Evolutionary conservation across 176 grass and related monocot genomes (phyloP).

Genomic region (Oryza brachyantha): DNA sequence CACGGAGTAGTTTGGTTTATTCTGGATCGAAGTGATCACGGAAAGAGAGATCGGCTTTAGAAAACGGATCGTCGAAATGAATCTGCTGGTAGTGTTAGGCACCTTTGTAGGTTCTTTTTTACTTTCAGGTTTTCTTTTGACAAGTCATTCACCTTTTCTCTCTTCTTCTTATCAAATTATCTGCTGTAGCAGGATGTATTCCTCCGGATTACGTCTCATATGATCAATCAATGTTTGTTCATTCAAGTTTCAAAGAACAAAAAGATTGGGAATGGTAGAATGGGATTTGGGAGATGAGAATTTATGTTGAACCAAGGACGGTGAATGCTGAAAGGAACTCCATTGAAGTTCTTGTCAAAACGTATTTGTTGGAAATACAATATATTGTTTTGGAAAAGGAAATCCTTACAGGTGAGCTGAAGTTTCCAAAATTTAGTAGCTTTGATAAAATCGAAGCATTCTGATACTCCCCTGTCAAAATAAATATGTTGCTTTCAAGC

Average conservation of each 20-base stretch:
- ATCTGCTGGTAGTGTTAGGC: background rate
- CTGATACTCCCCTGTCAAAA: background rate
- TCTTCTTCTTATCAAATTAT: background rate
- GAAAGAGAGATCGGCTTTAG: background rate
- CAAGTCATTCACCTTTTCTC: background rate
- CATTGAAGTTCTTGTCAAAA: background rate
- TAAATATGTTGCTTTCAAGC: background rate
- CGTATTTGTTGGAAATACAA: background rate
- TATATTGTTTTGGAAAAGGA: background rate
- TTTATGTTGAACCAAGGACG: background rate
- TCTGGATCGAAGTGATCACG: background rate
- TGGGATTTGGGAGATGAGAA: background rate
- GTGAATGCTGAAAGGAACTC: background rate
- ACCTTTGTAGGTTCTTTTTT: background rate
- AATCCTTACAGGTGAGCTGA: background rate
- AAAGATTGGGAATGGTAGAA: background rate
- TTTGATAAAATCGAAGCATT: background rate
- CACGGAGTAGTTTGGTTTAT: background rate
- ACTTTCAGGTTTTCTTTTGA: slow-evolving; percentile 6
- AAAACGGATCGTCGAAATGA: background rate
- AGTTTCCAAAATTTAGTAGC: too few species aligned
- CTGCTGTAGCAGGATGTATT: background rate
- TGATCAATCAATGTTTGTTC: background rate
- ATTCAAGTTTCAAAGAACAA: background rate
- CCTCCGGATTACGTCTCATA: background rate